Percentiles rank a stretch among this genome's conserved stretches.
Evolutionary conservation across 1,284 basidiomycete genomes (phyloP).

Genomic region (Phaffia rhodozyma): DNA sequence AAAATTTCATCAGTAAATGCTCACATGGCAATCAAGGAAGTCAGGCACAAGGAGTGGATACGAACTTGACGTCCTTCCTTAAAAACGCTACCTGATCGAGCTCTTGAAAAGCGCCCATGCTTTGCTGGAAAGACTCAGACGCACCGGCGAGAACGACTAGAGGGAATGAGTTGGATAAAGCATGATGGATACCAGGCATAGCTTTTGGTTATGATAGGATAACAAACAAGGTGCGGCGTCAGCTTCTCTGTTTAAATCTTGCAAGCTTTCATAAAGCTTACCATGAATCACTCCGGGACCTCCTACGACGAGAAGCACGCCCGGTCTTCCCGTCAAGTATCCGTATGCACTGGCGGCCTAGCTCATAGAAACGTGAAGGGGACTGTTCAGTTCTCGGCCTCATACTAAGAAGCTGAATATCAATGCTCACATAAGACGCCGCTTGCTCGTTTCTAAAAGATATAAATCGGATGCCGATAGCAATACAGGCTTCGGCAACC

Average conservation of each 20-base stretch:
- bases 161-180: constrained; percentile 20
- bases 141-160: constrained; percentile 21
- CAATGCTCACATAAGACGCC: constrained; percentile 20
- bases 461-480: constrained; percentile 21
- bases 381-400: too few relatives aligned
- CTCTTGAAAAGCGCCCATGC: constrained; percentile 22
- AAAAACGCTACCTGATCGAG: constrained; percentile 21
- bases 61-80: constrained; percentile 19
- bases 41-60: neutral
- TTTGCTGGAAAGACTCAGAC: constrained; percentile 20
- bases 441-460: constrained; percentile 22
- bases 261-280: neutral
- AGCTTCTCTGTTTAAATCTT: too few relatives aligned
- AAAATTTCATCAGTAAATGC: neutral
- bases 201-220: neutral
- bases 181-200: constrained; percentile 20
- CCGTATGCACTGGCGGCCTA: constrained; percentile 22
- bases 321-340: constrained; percentile 21
- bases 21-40: neutral
- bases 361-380: neutral
- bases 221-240: neutral
- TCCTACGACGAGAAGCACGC: constrained; percentile 21
- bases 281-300: constrained; percentile 23
- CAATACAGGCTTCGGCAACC: constrained; percentile 23
- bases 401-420: too few relatives aligned